A percentile compares a stretch with the other conserved stretches of the same genome.
These are phyloP conservation scores for Cercospora sp. DNA, from an alignment of 2,329 filamentous ascomycete species.

Conservation along the genomic window DNA sequence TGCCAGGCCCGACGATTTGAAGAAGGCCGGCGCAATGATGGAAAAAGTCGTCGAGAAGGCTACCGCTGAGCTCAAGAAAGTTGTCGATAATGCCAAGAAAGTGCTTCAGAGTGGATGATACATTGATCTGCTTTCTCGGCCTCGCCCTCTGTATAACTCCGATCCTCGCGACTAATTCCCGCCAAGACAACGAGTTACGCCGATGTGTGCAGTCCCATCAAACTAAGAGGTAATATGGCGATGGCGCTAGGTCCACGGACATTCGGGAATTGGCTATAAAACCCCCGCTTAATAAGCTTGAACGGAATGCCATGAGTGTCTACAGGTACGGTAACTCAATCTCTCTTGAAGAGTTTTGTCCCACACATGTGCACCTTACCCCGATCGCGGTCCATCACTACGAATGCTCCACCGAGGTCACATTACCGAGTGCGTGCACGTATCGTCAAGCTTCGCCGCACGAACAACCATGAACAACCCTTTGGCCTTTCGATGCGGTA, in stretches of 20 bases:
- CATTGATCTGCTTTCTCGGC: background rate
- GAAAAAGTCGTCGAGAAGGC: slow-evolving; percentile 54
- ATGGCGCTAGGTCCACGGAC: background rate
- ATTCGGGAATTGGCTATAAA: background rate
- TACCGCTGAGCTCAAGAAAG: slow-evolving; percentile 50
- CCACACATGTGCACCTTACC: background rate
- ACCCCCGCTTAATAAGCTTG: background rate
- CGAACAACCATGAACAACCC: background rate
- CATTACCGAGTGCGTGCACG: too few species aligned
- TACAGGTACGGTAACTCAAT: too few species aligned
- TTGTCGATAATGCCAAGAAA: slow-evolving; percentile 51
- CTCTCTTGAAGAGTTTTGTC: background rate
- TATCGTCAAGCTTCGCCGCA: background rate
- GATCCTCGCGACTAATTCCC: background rate
- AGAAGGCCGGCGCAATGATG: slow-evolving; percentile 52
- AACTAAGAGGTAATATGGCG: background rate
- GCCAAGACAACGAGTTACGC: background rate
- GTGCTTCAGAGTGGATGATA: slow-evolving; percentile 42
- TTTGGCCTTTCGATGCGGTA: background rate
- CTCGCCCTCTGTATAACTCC: background rate
- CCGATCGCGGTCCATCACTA: background rate
- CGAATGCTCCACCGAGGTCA: too few species aligned
- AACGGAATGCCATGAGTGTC: too few species aligned
- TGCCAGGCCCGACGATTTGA: slow-evolving; percentile 51
- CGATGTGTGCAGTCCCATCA: background rate